Percentiles rank a stretch among this genome's conserved stretches.
Conservation (phyloP, 345 rosid species). For the Garcia nutans region DNA sequence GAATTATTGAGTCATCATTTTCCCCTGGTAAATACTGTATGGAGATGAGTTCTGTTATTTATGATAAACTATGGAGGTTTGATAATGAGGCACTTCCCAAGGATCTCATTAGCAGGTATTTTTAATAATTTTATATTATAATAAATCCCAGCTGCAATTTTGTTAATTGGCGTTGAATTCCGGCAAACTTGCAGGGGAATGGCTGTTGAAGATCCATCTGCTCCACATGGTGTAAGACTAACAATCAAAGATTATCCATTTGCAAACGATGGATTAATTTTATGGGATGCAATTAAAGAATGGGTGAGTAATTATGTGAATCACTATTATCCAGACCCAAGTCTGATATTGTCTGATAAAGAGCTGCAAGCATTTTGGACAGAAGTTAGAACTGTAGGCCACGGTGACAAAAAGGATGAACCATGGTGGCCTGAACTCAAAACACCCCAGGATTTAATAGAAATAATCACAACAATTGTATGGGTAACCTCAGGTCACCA, state of each 20-base stretch:
- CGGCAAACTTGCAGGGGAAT: conserved; percentile 39
- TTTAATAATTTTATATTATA: neutral
- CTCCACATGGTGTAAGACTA: conserved; percentile 55
- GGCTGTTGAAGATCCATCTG: conserved; percentile 55
- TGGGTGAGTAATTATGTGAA: conserved; percentile 51
- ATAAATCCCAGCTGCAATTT: no score
- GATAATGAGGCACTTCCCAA: conserved; percentile 53
- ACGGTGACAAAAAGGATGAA: conserved; percentile 53
- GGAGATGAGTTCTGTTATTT: conserved; percentile 57
- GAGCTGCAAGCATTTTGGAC: conserved; percentile 65
- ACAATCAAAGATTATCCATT: conserved; percentile 55
- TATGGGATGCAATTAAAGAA: conserved; percentile 46
- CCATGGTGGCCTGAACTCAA: conserved; percentile 52
- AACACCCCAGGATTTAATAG: conserved; percentile 33
- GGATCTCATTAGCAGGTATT: conserved; percentile 53
- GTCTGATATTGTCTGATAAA: conserved; percentile 27
- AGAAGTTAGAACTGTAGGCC: conserved; percentile 50
- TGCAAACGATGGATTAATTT: conserved; percentile 52
- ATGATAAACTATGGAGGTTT: conserved; percentile 52
- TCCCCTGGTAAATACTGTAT: conserved; percentile 53
- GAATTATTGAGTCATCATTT: conserved; percentile 58
- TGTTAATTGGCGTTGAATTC: neutral
- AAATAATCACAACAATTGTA: conserved; percentile 40
- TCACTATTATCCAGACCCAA: conserved; percentile 41
- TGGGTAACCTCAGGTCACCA: conserved; percentile 59